Evolutionary conservation across 1,284 basidiomycete genomes (phyloP), one percentile per base, ranked within the genome.

Genomic region (Spongiforma sp.): DNA sequence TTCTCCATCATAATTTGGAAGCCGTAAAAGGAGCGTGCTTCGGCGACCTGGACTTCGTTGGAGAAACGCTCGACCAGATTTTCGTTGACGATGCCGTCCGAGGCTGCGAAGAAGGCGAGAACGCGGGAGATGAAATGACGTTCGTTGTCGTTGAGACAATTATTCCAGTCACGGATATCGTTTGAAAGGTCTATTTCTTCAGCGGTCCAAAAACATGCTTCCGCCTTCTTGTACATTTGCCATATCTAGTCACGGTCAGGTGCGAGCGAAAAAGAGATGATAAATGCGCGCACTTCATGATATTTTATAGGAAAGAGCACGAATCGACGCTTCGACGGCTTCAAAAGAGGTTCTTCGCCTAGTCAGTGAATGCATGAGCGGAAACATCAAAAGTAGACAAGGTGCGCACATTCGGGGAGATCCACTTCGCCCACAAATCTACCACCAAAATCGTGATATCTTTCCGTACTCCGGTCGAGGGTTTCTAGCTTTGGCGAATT

Each of bases 1-100:
- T 96, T 96, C 80, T 99, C 96, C 93, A 98, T 98, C 96, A 98
- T 98, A 79, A 98, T 96, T 78, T 99, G 96, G 85, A 98, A 98
- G 30, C 96, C 96, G 77, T 99, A 99, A 84, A 99, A 99, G 79
- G 93, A 98, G 56, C 96, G 94, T 15, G 96, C 97, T 81, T 99
- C 97, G 36, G 96, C 94, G 14, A 86, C 88, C 79, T 98, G 96
- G 1, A 99, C 96, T 78, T 99, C 96, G 67, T 89, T 89, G 39
- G 94, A 95, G 83, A 98, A 99, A 56, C 96, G 91, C 81, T 98
- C 95, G 67, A 98, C 86, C 10, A 99, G 85, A 80, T 99, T 99
- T 79, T 98, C 96, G 81, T 99, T 98, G 75, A 99, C 96, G 68
- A 99, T 98, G 65, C 96, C 96, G 74, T 98, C 96, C 1, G 96